These are phyloP conservation scores for Dipteronia sinensis DNA, from an alignment of 345 rosid genomes.

Conservation along the genomic window DNA sequence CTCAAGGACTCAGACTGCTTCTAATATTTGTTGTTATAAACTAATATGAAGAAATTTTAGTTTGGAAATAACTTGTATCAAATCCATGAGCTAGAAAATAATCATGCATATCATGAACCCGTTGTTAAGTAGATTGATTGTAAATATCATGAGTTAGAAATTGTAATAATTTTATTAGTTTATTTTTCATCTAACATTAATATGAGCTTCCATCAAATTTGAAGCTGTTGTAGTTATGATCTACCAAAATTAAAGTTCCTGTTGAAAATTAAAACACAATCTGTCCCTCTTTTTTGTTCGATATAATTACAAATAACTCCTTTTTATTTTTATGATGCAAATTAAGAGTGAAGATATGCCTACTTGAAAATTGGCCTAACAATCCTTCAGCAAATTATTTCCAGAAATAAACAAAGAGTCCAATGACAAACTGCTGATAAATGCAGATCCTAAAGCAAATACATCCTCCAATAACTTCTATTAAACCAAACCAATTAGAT, in stretches of 20 bases:
- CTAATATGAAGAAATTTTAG: background rate
- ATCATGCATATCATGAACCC: background rate
- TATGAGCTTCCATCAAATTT: background rate
- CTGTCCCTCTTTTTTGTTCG: too few relatives aligned
- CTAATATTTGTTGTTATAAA: constrained; percentile 18
- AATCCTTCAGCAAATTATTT: too few relatives aligned
- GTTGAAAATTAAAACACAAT: too few relatives aligned
- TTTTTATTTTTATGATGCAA: too few relatives aligned
- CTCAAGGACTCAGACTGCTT: constrained; percentile 26
- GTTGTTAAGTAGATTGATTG: background rate
- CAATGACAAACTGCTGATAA: too few relatives aligned
- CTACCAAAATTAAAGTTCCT: background rate
- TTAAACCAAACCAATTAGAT: too few relatives aligned
- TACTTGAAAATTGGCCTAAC: too few relatives aligned
- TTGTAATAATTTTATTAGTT: background rate
- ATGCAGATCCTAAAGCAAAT: too few relatives aligned
- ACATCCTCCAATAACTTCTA: too few relatives aligned
- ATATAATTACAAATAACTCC: too few relatives aligned
- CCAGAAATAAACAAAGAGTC: too few relatives aligned
- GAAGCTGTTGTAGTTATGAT: background rate
- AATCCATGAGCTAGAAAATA: background rate
- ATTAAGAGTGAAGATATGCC: too few relatives aligned
- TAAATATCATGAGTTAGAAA: background rate
- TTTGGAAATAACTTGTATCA: background rate
- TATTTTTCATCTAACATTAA: background rate